A percentile compares a stretch with the other conserved stretches of the same genome.
Conservation (phyloP, 2,329 filamentous ascomycete species). For the Raffaelea ambrosiae region DNA sequence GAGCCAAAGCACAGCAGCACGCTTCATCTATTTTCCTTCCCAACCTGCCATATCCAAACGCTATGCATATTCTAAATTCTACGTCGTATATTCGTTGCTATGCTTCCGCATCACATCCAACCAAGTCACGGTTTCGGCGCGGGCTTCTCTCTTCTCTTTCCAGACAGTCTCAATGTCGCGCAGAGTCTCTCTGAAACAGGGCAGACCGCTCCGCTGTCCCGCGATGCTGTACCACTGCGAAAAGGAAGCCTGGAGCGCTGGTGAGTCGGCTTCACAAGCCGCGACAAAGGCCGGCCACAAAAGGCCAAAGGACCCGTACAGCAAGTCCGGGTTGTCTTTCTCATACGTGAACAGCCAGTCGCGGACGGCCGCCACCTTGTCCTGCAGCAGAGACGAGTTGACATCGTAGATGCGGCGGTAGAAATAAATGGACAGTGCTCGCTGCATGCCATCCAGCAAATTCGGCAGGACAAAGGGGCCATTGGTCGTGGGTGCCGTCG, state of each 20-base stretch:
- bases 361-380: constrained; percentile 21
- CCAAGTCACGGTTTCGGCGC: not conserved
- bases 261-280: constrained; percentile 25
- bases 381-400: constrained; percentile 24
- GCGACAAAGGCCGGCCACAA: constrained; percentile 31
- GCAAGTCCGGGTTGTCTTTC: constrained; percentile 14
- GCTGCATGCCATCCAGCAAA: constrained; percentile 24
- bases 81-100: no score
- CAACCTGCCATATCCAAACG: no score
- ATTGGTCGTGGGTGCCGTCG: constrained; percentile 1
- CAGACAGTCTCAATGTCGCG: constrained; percentile 20
- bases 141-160: constrained; percentile 15
- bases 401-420: constrained; percentile 29
- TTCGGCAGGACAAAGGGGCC: constrained; percentile 15
- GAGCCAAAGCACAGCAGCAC: no score
- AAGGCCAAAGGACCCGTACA: constrained; percentile 21
- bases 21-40: no score
- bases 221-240: constrained; percentile 22
- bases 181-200: constrained; percentile 21
- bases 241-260: constrained; percentile 21
- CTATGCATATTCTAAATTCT: no score
- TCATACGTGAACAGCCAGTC: constrained; percentile 23
- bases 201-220: constrained; percentile 20
- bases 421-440: constrained; percentile 28
- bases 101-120: not conserved